Conservation (phyloP, 2,329 filamentous ascomycete genomes). For the Myriosclerotinia scirpicola region DNA sequence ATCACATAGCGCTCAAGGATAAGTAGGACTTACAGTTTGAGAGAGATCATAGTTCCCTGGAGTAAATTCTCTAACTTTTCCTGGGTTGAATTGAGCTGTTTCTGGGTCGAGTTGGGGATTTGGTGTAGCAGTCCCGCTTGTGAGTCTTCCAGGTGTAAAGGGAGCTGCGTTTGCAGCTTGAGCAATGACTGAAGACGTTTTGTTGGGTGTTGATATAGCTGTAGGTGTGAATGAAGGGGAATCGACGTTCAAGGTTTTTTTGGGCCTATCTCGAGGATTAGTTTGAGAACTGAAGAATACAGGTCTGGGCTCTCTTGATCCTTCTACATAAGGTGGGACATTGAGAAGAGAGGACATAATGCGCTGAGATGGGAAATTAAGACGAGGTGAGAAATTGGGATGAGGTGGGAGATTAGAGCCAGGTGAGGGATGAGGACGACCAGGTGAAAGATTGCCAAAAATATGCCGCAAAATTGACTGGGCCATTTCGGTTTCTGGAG, state of each 20-base stretch:
- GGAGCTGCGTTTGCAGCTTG: slow-evolving; percentile 87
- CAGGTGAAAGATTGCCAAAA: neutral
- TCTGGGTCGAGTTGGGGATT: slow-evolving; percentile 40
- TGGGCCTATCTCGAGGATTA: slow-evolving; percentile 46
- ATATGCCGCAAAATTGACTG: too few relatives aligned
- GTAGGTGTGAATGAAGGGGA: slow-evolving; percentile 91
- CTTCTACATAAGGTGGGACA: neutral
- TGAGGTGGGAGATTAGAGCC: neutral
- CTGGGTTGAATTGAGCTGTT: slow-evolving; percentile 44
- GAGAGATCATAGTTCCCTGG: slow-evolving; percentile 52
- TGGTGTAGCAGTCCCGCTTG: slow-evolving; percentile 41
- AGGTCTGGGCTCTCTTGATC: neutral
- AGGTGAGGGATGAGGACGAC: neutral
- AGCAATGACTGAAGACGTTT: slow-evolving; percentile 77
- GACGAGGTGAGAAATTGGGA: neutral
- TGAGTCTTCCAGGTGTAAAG: slow-evolving; percentile 69
- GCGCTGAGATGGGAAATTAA: neutral
- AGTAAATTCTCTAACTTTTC: slow-evolving; percentile 53
- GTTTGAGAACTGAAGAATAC: neutral
- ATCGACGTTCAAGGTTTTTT: slow-evolving; percentile 89
- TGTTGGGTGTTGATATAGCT: slow-evolving; percentile 50
- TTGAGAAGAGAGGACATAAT: neutral
- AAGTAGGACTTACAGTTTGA: slow-evolving; percentile 45
- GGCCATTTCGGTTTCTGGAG: neutral
- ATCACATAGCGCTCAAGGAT: neutral